Conservation (phyloP, 768 basidiomycete genomes). For the Lyophyllum atratum region DNA sequence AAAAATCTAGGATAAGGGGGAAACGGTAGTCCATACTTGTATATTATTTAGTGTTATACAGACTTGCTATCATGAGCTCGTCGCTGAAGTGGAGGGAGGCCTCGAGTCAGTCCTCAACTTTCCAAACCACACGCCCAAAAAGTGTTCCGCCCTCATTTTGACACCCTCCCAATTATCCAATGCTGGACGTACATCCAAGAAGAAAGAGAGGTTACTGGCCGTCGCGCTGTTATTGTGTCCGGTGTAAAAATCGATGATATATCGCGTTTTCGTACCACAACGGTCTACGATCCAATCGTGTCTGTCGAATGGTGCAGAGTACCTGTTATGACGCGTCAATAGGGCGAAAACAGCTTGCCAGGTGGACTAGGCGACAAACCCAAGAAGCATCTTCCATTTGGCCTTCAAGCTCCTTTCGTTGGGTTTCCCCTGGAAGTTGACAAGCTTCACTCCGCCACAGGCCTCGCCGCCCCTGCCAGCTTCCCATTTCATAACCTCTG, state of each 20-base stretch:
- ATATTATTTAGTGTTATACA: slow-evolving; percentile 6
- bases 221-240: slow-evolving; percentile 56
- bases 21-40: slow-evolving; percentile 38
- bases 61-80: slow-evolving; percentile 3
- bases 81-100: background rate
- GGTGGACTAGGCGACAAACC: slow-evolving; percentile 53
- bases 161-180: slow-evolving; percentile 94
- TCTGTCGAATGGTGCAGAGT: slow-evolving; percentile 91
- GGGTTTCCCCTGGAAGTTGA: slow-evolving; percentile 91
- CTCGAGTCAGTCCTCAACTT: slow-evolving; percentile 1
- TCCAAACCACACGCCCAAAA: slow-evolving; percentile 43
- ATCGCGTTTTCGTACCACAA: slow-evolving; percentile 85
- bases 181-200: slow-evolving; percentile 92
- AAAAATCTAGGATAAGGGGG: slow-evolving; percentile 54
- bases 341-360: slow-evolving; percentile 1
- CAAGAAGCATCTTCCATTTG: slow-evolving; percentile 77
- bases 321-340: slow-evolving; percentile 50
- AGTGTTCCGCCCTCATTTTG: slow-evolving; percentile 71
- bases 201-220: slow-evolving; percentile 74
- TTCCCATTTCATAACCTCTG: slow-evolving; percentile 83
- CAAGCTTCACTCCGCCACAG: slow-evolving; percentile 81
- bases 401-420: slow-evolving; percentile 80
- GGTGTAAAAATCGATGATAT: slow-evolving; percentile 98
- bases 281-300: slow-evolving; percentile 98
- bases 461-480: slow-evolving; percentile 73